Evolutionary conservation across 148 eudicot species (phyloP).

Genomic region (Silene conica): DNA sequence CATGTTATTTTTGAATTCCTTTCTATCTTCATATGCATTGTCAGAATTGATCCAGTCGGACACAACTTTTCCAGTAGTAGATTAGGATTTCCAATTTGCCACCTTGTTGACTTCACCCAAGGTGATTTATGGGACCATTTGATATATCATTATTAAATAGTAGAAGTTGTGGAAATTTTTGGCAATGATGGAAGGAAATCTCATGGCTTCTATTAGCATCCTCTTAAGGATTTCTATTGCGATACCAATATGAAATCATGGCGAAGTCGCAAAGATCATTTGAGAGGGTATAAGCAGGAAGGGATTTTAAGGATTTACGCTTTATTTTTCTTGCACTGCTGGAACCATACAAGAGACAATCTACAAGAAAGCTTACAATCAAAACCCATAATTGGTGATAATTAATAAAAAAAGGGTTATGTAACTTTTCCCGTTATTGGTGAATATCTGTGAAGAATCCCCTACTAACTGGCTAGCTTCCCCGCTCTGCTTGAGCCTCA

Average conservation of each 20-base stretch:
- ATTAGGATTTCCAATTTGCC: background rate
- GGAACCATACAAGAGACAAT: background rate
- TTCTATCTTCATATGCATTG: slow-evolving; percentile 13
- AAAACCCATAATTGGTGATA: background rate
- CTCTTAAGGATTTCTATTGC: background rate
- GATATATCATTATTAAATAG: no score
- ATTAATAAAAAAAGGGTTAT: background rate
- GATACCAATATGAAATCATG: background rate
- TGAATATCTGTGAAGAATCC: background rate
- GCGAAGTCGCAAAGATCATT: background rate
- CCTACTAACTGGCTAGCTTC: background rate
- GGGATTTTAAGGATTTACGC: background rate
- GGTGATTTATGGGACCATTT: background rate
- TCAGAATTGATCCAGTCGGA: background rate
- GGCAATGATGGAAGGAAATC: no score
- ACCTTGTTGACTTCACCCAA: background rate
- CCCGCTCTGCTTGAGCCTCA: background rate
- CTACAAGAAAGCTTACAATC: no score
- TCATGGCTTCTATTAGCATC: no score
- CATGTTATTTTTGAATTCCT: background rate
- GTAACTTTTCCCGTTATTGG: background rate
- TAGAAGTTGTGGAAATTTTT: no score
- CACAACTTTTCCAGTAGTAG: background rate
- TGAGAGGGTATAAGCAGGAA: background rate
- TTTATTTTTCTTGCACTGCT: no score